These are phyloP conservation scores for Sambucus nigra DNA, from an alignment of 129 eudicot genomes.

Conservation along the genomic window DNA sequence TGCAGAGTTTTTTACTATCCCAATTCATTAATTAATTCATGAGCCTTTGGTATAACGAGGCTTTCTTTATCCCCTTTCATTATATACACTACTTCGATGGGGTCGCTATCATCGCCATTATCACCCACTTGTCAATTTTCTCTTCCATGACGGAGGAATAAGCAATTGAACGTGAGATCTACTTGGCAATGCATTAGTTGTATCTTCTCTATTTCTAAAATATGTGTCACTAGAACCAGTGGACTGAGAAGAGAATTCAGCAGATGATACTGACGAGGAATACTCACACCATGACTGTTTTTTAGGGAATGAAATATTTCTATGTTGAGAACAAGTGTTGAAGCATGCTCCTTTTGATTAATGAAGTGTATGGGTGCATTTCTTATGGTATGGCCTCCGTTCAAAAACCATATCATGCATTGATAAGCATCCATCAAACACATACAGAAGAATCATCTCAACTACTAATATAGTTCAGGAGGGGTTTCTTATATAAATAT, in stretches of 20 bases:
- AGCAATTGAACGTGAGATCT: no score
- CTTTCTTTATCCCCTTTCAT: no score
- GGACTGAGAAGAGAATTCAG: not conserved
- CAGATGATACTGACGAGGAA: slow-evolving; percentile 19
- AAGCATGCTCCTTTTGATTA: slow-evolving; percentile 9
- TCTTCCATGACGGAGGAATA: no score
- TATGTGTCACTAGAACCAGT: not conserved
- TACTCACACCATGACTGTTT: slow-evolving; percentile 29
- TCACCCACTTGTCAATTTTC: no score
- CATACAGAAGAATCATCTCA: slow-evolving; percentile 13
- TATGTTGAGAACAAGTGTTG: slow-evolving; percentile 10
- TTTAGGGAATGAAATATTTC: slow-evolving; percentile 18
- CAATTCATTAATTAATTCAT: no score
- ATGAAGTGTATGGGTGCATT: slow-evolving; percentile 41
- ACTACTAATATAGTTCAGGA: not conserved
- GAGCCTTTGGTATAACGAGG: no score
- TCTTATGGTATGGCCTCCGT: slow-evolving; percentile 32
- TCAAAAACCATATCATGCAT: slow-evolving; percentile 15
- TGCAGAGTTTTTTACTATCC: no score
- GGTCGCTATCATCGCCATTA: no score
- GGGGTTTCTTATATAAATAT: no score
- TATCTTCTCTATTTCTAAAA: not conserved
- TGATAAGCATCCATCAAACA: slow-evolving; percentile 10
- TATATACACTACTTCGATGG: no score
- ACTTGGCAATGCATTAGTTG: not conserved